Evolutionary conservation across 164 flowering plant species (phyloP).

Genomic region (Santalum album): DNA sequence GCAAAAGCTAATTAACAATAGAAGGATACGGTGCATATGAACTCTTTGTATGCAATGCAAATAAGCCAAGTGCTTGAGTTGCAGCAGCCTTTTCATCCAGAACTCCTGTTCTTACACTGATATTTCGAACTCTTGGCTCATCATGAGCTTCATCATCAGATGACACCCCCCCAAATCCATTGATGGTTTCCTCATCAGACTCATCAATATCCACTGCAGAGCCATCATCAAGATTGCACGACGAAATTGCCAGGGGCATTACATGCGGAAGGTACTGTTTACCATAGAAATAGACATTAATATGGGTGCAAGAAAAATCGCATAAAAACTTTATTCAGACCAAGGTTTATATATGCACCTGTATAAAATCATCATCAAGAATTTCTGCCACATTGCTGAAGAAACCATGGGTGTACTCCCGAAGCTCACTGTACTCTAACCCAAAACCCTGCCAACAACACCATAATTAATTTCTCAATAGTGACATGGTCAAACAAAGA

Average conservation of each 20-base stretch:
- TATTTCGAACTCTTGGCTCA: conserved; percentile 89
- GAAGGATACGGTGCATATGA: conserved; percentile 91
- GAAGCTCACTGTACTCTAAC: conserved; percentile 88
- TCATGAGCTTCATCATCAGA: conserved; percentile 97
- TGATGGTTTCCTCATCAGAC: conserved; percentile 66
- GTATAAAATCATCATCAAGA: conserved; percentile 70
- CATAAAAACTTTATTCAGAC: background rate
- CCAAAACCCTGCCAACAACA: conserved; percentile 63
- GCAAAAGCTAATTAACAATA: background rate
- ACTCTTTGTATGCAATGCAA: conserved; percentile 74
- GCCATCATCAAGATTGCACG: conserved; percentile 98
- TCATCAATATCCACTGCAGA: conserved; percentile 87
- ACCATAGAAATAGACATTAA: conserved; percentile 3
- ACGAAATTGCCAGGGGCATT: conserved; percentile 78
- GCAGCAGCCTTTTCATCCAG: conserved; percentile 99
- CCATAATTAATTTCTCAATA: conserved; percentile 3
- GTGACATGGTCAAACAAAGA: background rate
- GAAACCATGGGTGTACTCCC: conserved; percentile 95
- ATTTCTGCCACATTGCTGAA: conserved; percentile 94
- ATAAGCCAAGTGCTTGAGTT: conserved; percentile 91
- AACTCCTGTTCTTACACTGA: conserved; percentile 93
- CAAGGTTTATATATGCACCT: conserved; percentile 39
- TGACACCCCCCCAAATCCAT: conserved; percentile 86
- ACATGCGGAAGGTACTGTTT: conserved; percentile 89
- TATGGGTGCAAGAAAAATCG: background rate